phyloP scores from a whole-genome alignment of 2,329 filamentous ascomycete species.

The Colletotrichum chlorophyti region DNA sequence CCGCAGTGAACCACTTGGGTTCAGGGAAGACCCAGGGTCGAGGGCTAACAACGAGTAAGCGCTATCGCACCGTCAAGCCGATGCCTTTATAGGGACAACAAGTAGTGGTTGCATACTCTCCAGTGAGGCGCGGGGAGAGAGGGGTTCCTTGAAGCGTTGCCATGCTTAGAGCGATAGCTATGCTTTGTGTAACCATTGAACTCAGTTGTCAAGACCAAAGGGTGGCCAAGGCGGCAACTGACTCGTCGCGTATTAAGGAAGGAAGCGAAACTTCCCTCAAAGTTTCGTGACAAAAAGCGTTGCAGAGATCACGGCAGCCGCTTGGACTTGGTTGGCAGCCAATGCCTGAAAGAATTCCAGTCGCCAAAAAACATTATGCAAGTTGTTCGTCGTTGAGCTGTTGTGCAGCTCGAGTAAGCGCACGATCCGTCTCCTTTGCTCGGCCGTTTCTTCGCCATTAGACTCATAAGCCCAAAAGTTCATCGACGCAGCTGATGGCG shows the following conservation, averaged over 20 bases:
- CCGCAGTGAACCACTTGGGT: neutral
- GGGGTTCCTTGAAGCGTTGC: conserved; percentile 10
- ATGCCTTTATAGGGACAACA: neutral
- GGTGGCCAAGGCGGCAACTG: neutral
- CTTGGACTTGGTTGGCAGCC: neutral
- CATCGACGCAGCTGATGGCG: neutral
- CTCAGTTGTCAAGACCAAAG: neutral
- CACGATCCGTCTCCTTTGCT: too few species aligned
- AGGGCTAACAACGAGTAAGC: neutral
- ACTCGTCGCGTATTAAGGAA: conserved; percentile 21
- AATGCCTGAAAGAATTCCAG: neutral
- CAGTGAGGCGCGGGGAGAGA: neutral
- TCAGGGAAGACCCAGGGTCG: conserved; percentile 8
- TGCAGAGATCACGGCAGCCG: neutral
- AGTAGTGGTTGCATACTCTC: conserved; percentile 1
- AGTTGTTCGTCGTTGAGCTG: neutral
- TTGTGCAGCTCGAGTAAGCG: neutral
- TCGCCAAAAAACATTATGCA: neutral
- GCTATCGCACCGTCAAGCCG: neutral
- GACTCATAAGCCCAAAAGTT: too few species aligned
- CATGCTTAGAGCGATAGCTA: neutral
- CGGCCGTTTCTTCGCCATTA: too few species aligned
- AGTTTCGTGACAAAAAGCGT: conserved; percentile 23
- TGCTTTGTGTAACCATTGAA: neutral
- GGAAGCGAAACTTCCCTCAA: conserved; percentile 25